Conservation (phyloP, 2,329 filamentous ascomycete genomes). For the Aspergillus ibericus region DNA sequence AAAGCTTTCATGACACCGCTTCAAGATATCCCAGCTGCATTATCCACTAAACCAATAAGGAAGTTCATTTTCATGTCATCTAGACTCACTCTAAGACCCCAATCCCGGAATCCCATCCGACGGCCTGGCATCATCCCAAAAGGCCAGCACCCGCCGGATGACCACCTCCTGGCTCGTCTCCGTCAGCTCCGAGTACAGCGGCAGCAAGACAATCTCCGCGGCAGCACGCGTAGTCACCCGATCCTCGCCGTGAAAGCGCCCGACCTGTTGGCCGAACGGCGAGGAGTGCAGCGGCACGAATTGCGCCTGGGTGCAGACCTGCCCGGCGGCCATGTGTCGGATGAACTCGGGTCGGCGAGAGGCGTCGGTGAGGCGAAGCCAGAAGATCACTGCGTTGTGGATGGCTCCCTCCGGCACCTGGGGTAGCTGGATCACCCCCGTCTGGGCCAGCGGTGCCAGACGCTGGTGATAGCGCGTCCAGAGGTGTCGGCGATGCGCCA, state of each 20-base stretch:
- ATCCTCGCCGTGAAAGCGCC: conserved; percentile 3
- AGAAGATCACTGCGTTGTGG: conserved; percentile 10
- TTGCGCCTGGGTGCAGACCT: conserved; percentile 1
- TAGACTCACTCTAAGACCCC: not conserved
- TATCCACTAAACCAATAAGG: no score
- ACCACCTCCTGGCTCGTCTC: not conserved
- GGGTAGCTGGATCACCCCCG: not conserved
- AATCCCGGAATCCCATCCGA: no score
- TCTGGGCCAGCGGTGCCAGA: not conserved
- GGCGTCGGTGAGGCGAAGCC: not conserved
- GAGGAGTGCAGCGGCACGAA: conserved; percentile 11
- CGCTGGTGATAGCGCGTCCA: conserved; percentile 8
- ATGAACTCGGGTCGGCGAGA: not conserved
- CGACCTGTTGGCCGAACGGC: not conserved
- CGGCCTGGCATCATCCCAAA: not conserved
- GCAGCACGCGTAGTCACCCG: not conserved
- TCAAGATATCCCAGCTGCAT: no score
- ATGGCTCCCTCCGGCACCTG: not conserved
- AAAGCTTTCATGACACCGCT: no score
- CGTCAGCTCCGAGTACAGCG: not conserved
- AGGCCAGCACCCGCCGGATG: not conserved
- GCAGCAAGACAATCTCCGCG: conserved; percentile 1
- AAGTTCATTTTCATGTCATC: no score
- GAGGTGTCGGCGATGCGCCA: not conserved
- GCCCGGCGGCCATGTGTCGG: not conserved